These are phyloP conservation scores for Ophiosphaerella herpotricha DNA, from an alignment of 2,329 filamentous ascomycete species.

Conservation along the genomic window DNA sequence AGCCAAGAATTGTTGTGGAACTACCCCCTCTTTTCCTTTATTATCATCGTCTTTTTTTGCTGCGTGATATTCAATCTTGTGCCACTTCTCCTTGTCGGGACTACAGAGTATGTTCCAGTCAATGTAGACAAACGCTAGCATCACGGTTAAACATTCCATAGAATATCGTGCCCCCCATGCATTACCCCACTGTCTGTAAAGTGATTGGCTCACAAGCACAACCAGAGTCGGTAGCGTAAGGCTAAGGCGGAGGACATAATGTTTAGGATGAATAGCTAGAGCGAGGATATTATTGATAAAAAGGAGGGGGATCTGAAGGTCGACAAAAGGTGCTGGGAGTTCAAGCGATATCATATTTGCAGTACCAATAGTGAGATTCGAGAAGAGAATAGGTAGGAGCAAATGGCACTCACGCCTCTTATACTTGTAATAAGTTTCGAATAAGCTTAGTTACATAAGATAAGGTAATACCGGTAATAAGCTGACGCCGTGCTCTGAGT, in stretches of 20 bases:
- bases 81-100: constrained; percentile 33
- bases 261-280: constrained; percentile 14
- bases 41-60: constrained; percentile 1
- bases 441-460: too few relatives aligned
- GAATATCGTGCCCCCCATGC: constrained; percentile 21
- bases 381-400: background rate
- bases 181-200: constrained; percentile 9
- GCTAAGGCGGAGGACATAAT: constrained; percentile 8
- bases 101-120: constrained; percentile 28
- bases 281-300: constrained; percentile 16
- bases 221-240: constrained; percentile 19
- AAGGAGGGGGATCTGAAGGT: constrained; percentile 19
- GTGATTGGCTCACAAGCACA: constrained; percentile 21
- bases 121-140: constrained; percentile 13
- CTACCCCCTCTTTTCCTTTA: background rate
- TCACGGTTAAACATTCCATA: constrained; percentile 10
- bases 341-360: constrained; percentile 7
- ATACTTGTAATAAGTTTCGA: too few relatives aligned
- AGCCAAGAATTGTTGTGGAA: constrained; percentile 8
- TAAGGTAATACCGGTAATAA: too few relatives aligned
- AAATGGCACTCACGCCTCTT: too few relatives aligned
- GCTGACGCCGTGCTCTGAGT: too few relatives aligned
- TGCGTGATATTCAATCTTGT: constrained; percentile 18
- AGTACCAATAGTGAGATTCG: background rate
- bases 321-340: constrained; percentile 9